Evolutionary conservation across 176 grass and related monocot species (phyloP), one percentile per base, ranked within the genome.

Genomic region (Oryza nivara): DNA sequence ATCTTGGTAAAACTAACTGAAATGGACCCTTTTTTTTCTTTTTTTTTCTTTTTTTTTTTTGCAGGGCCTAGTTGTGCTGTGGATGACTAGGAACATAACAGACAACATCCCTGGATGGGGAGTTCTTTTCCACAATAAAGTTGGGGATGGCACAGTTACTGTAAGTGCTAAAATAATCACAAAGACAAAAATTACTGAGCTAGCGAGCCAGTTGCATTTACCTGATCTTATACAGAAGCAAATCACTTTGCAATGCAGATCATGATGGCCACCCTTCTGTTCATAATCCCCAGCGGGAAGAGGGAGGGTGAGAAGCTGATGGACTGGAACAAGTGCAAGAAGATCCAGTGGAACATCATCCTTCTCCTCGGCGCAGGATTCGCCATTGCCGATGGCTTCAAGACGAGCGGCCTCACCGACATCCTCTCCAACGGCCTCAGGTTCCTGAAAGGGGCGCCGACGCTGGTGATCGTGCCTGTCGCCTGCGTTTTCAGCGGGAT

Each of bases 241-340:
- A 54, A 12, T 63, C 6, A 4, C 35, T 49, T 49, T 46, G 16
- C 48, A 32, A 52, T 76, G 15, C 88, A 97, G 92, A 92, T 95
- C 58, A 92, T 97, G 90, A 93, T 97, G 92, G 89, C 92, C 0
- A 95, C 95, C 7, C 35, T 97, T 43, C 69, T 97, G 63, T 97
- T 97, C 89, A 84, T 97, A 88, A 95, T 97, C 80, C 95, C 95
- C 28, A 93, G 76, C 68, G 61, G 89, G 63, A 91, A 95, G 67
- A 91, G 67, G 0, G 58, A 77, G 9, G 92, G 92, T 0, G 92
- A 97, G 86, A 97, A 91, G 78, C 84, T 97, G 46, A 97, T 97
- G 95, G 95, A 97, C 88, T 95, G 92, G 92, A 88, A 90, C 91
- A 97, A 93, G 86, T 97, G 95, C 91, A 93, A 83, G 90, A 97